Evolutionary conservation across 768 basidiomycete genomes (phyloP), one percentile per base, ranked within the genome.

Genomic region (Podaxis sp.): DNA sequence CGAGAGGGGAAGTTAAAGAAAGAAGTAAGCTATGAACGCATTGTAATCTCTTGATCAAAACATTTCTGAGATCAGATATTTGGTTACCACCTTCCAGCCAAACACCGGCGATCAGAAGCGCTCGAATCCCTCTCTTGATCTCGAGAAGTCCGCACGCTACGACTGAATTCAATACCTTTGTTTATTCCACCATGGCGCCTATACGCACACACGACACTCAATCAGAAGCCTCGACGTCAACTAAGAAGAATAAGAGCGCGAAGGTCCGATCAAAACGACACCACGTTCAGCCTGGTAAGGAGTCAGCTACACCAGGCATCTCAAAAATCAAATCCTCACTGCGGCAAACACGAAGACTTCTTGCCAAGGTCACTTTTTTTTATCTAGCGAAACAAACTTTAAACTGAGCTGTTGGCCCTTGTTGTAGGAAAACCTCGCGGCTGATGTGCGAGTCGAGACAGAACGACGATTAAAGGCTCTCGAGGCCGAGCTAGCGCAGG

Each of bases 311-410:
- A 4, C 89, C 88, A 2, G 94, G 94, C 15, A 82, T 94, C 5
- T 90, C 90, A 67, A 97, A 94, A 75, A 76, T 96, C 65, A 98
- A 97, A 73, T 83, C 94, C 4, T 79, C 87, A 27, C 75, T 98
- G 57, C 79, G 96, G 58, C 94, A 96, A 75, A 90, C 94, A 1
- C 84, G 85, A 64, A 78, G 96, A 52, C 75, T 98, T 40, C 80
- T 96, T 37, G 89, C 90, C 25, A 95, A 90, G 81, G 91, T 91
- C 15, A 22, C 53, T 54, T 36, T 9, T 52, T 54, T 2, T n/a
- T 19, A n/a, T 22, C 40, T n/a, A 29, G 36, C 13, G 24, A 40
- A 49, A 24, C 25, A 17, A 27, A 22, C 15, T 5, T 15, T 5
- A 19, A 8, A 43, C 41, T 15, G 9, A 24, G 11, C 9, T 19